Conservation (phyloP, 164 flowering plant genomes). For the Piper longum region DNA sequence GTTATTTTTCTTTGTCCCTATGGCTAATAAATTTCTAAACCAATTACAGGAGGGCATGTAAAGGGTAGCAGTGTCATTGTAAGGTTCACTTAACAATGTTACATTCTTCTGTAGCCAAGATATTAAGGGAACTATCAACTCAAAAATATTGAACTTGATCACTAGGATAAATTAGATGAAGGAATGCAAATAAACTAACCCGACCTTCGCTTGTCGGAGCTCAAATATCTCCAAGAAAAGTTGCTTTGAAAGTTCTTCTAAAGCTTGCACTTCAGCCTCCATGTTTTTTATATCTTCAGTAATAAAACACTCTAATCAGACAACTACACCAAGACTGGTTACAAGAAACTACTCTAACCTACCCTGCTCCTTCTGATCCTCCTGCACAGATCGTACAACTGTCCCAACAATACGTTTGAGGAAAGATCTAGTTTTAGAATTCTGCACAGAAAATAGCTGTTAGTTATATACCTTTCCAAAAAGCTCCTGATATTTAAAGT, state of each 20-base stretch:
- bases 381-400: conserved; percentile 89
- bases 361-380: conserved; percentile 94
- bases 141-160: no score
- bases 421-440: conserved; percentile 51
- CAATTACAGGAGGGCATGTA: no score
- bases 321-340: background rate
- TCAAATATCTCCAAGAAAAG: conserved; percentile 89
- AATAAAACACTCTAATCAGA: background rate
- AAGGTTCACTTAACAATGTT: no score
- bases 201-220: conserved; percentile 92
- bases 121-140: no score
- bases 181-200: background rate
- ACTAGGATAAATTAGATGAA: no score
- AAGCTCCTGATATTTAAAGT: background rate
- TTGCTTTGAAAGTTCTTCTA: conserved; percentile 95
- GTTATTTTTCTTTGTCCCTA: no score
- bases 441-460: background rate
- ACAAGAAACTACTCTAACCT: conserved; percentile 1
- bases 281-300: conserved; percentile 68
- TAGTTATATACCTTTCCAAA: background rate
- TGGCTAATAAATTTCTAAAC: no score
- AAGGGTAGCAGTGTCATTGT: no score
- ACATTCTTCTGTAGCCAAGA: no score
- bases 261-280: conserved; percentile 85
- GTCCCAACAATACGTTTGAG: conserved; percentile 77